Evolutionary conservation across 2,329 filamentous ascomycete genomes (phyloP).

Genomic region (Periconia macrospinosa): DNA sequence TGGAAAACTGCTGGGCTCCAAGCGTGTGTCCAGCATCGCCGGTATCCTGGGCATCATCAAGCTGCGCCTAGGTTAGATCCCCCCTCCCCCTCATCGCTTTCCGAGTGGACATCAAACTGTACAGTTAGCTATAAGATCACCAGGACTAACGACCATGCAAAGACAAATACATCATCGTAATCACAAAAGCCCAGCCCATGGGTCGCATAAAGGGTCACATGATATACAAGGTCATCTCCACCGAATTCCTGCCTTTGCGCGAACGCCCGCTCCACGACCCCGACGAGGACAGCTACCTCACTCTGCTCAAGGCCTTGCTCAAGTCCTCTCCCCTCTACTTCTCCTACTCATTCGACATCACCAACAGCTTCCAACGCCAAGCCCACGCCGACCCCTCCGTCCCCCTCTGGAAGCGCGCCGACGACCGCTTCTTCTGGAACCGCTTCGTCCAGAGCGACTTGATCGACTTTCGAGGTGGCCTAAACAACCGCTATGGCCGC

Average conservation of each 20-base stretch:
- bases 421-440: slow-evolving; percentile 99
- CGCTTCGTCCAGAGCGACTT: slow-evolving; percentile 87
- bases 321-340: slow-evolving; percentile 93
- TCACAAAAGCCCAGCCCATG: slow-evolving; percentile 90
- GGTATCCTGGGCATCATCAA: slow-evolving; percentile 94
- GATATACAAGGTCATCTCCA: slow-evolving; percentile 89
- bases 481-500: slow-evolving; percentile 53
- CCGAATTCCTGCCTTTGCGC: slow-evolving; percentile 90
- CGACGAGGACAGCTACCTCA: slow-evolving; percentile 90
- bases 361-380: slow-evolving; percentile 95
- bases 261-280: slow-evolving; percentile 88
- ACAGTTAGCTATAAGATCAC: slow-evolving; percentile 3
- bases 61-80: slow-evolving; percentile 75
- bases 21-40: slow-evolving; percentile 89
- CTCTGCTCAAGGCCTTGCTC: slow-evolving; percentile 78
- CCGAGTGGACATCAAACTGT: background rate
- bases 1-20: slow-evolving; percentile 72
- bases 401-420: slow-evolving; percentile 87
- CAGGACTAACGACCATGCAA: slow-evolving; percentile 19
- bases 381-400: slow-evolving; percentile 70
- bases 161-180: slow-evolving; percentile 96
- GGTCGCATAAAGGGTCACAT: slow-evolving; percentile 93
- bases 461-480: slow-evolving; percentile 78
- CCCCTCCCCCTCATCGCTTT: background rate
- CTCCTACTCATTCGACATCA: slow-evolving; percentile 95